These are phyloP conservation scores for Metschnikowia similis DNA, from an alignment of 805 yeast species.

Conservation along the genomic window DNA sequence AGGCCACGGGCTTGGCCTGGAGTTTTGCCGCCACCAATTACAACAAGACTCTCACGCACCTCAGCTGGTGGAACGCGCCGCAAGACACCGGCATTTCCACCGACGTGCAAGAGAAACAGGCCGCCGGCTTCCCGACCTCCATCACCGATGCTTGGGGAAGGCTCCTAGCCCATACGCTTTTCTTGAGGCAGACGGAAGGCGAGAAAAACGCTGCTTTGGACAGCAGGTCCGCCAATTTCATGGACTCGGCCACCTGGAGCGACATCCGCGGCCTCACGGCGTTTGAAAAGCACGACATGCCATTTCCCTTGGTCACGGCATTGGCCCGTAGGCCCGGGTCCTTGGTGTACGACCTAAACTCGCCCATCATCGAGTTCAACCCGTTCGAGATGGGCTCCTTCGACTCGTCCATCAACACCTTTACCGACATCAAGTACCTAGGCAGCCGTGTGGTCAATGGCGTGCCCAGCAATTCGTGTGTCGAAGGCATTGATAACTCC, in stretches of 20 bases:
- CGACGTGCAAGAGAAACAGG: slow-evolving; percentile 41
- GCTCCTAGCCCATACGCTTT: slow-evolving; percentile 66
- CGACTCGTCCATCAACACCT: slow-evolving; percentile 36
- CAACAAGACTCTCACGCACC: slow-evolving; percentile 24
- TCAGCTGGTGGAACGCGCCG: slow-evolving; percentile 30
- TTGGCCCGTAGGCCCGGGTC: slow-evolving; percentile 35
- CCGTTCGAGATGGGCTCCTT: slow-evolving; percentile 42
- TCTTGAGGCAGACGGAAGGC: slow-evolving; percentile 16
- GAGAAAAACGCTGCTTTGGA: not conserved
- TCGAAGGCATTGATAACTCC: slow-evolving; percentile 36
- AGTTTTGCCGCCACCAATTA: slow-evolving; percentile 23
- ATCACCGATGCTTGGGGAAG: slow-evolving; percentile 81
- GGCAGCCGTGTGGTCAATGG: slow-evolving; percentile 36
- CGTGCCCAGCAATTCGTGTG: slow-evolving; percentile 24
- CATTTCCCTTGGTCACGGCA: slow-evolving; percentile 37
- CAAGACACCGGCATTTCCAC: slow-evolving; percentile 44
- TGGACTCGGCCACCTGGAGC: slow-evolving; percentile 28
- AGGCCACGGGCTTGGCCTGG: slow-evolving; percentile 10
- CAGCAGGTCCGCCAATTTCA: slow-evolving; percentile 20
- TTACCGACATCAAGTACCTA: slow-evolving; percentile 34
- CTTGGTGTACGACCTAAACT: slow-evolving; percentile 27
- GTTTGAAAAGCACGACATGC: slow-evolving; percentile 36
- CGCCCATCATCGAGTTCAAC: slow-evolving; percentile 38
- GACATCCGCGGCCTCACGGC: slow-evolving; percentile 25
- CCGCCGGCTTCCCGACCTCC: slow-evolving; percentile 65